A percentile compares a stretch with the other conserved stretches of the same genome.
Conservation (phyloP, 805 yeast species). For the Cyberlindnera mycetangii region DNA sequence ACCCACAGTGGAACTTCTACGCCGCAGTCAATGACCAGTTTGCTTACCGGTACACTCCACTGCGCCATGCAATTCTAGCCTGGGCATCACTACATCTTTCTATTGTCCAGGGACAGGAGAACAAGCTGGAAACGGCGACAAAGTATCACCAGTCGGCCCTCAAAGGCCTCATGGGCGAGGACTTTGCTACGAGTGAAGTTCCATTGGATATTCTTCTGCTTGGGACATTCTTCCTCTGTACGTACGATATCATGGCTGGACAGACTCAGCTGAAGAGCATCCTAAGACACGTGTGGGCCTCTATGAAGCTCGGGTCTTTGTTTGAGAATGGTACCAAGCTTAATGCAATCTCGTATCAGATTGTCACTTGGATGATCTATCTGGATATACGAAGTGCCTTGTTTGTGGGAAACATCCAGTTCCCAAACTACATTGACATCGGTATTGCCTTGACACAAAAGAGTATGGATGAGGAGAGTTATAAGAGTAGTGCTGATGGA, state of each 20-base stretch:
- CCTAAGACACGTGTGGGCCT: conserved; percentile 10
- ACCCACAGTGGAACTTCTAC: conserved; percentile 11
- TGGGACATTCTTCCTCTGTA: conserved; percentile 9
- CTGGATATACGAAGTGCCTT: conserved; percentile 7
- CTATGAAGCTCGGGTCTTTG: conserved; percentile 5
- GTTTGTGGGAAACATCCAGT: conserved; percentile 12
- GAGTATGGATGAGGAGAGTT: neutral
- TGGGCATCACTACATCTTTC: conserved; percentile 9
- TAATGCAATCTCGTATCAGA: conserved; percentile 6
- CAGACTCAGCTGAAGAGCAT: conserved; percentile 4
- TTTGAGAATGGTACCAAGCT: neutral
- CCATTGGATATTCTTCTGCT: conserved; percentile 8
- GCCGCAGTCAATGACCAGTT: conserved; percentile 9
- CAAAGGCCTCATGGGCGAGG: conserved; percentile 6
- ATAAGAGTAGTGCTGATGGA: neutral
- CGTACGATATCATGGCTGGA: conserved; percentile 8
- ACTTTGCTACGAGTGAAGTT: conserved; percentile 3
- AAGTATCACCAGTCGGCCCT: conserved; percentile 8
- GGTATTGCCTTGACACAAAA: neutral
- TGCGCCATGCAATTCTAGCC: conserved; percentile 6
- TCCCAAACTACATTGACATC: conserved; percentile 8
- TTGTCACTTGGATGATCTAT: conserved; percentile 11
- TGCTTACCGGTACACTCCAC: conserved; percentile 7
- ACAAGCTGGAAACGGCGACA: neutral
- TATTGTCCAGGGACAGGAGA: neutral